Evolutionary conservation across 2,329 filamentous ascomycete species (phyloP), one percentile per base, ranked within the genome.

Genomic region (Gnomoniopsis sp.): DNA sequence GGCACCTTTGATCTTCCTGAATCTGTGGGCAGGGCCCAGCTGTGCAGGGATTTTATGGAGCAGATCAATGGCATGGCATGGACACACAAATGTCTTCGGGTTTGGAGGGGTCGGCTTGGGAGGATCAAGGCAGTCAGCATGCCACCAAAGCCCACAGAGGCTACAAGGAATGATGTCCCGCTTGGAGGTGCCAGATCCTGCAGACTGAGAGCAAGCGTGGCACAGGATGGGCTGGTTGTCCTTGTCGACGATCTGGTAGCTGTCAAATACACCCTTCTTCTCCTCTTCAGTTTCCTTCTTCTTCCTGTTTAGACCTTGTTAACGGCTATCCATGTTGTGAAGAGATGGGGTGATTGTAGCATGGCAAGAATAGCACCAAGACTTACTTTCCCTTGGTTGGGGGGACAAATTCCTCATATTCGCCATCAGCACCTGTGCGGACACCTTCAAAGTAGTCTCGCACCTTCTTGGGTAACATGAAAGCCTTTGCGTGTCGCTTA

Each of bases 121-220:
- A 30, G 91, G 90, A 69, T 96, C 88, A 17, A 96, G 78, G 74
- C 95, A 99, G 73, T 98, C 93, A 53, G 96, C 79, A 75, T 99
- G 95, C 89, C 93, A 99, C 69, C 88, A 83, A 36, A 91, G 81
- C 14, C 84, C 80, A 74, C 93, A 99, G 67, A 83, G 85, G 72
- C 92, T 92, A 77, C 93, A 99, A 49, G 89, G 86, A 65, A 97
- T 88, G 66, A 98, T 92, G 65, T 88, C 84, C 26, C 89, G 85
- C 19, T 33, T 23, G 21, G 17, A 21, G 10, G n/a, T 77, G 49
- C 87, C 84, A 30, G 88, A 82, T 66, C 81, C 77, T 49, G 88
- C 84, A 30, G 88, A 82, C 67, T 81, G 80, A 64, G 89, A 83
- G 75, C 93, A 98, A 48, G 78, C 77, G 69, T 88, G 86, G 75